phyloP scores from a whole-genome alignment of 148 eudicot species.

The Beta vulgaris region DNA sequence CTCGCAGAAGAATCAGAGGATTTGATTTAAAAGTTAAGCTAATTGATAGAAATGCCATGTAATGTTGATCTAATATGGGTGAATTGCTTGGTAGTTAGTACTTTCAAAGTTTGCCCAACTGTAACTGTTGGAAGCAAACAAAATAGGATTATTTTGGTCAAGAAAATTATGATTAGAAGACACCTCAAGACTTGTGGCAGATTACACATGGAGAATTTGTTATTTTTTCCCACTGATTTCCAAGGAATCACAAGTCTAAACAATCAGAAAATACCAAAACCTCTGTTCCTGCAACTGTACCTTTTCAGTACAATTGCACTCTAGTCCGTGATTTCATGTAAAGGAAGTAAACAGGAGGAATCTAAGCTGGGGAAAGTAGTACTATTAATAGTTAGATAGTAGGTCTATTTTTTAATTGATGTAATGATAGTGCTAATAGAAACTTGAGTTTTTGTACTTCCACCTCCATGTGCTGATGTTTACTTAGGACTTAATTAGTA shows the following conservation, averaged over 20 bases:
- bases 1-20: constrained; percentile 12
- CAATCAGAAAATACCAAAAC: constrained; percentile 35
- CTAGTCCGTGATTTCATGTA: constrained; percentile 28
- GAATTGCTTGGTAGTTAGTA: constrained; percentile 20
- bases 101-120: constrained; percentile 9
- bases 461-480: constrained; percentile 32
- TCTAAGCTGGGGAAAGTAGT: constrained; percentile 25
- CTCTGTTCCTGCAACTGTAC: constrained; percentile 30
- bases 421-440: constrained; percentile 16
- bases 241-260: constrained; percentile 38
- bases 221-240: constrained; percentile 22
- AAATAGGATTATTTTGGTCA: constrained; percentile 24
- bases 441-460: constrained; percentile 13
- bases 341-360: constrained; percentile 22
- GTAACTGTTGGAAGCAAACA: constrained; percentile 16
- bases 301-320: constrained; percentile 33
- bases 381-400: constrained; percentile 23
- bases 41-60: constrained; percentile 5
- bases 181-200: constrained; percentile 28
- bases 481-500: neutral
- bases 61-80: constrained; percentile 15
- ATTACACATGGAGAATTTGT: constrained; percentile 30
- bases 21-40: constrained; percentile 4
- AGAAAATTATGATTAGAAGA: constrained; percentile 7
- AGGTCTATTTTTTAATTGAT: neutral